Evolutionary conservation across 2,329 filamentous ascomycete genomes (phyloP), one percentile per base, ranked within the genome.

Genomic region (Huntiella abstrusa): DNA sequence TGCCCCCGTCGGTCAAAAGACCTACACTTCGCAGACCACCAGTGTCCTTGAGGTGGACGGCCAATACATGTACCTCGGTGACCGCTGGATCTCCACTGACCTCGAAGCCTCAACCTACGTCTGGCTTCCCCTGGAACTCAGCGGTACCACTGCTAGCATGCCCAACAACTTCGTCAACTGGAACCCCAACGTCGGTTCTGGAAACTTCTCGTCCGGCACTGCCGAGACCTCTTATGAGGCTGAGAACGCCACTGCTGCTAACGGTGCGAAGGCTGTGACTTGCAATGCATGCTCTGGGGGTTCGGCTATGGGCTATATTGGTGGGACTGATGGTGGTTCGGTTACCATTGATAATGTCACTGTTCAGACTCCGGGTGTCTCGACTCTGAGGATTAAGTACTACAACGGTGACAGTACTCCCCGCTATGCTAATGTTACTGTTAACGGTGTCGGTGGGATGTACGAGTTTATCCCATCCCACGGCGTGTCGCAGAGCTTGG

Each of bases 11-110:
- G 75, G 73, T 1, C 65, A 67, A 7, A 66, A 62, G 33, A 80
- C 77, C 0, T 79, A 73, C 53, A 59, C 60, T 11, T 74, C 69
- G 1, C 77, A 83, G 54, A 76, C 73, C 0, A 73, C 65, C 33
- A 79, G 67, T 52, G 64, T 81, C 16, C 64, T 80, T 1, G 61
- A 64, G 0, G 51, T 64, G 3, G 57, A 61, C 40, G 54, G 55
- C 45, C 58, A 59, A 11, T 64, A 65, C 42, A 67, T 78, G 51
- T 82, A 80, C 58, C 70, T 80, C 59, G 77, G 78, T 15, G 77
- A 83, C 58, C 70, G 78, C 16, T 82, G 78, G 77, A 58, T 71
- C 0, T 68, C 64, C 4, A 56, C 57, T n/a, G 75, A 80, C 51
- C 64, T 83, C 1, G 69, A 68, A 57, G 61, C 68, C 0, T 72